A percentile compares a stretch with the other conserved stretches of the same genome.
Conservation (phyloP, 1,284 basidiomycete species). For the Apiotrichum sp. region DNA sequence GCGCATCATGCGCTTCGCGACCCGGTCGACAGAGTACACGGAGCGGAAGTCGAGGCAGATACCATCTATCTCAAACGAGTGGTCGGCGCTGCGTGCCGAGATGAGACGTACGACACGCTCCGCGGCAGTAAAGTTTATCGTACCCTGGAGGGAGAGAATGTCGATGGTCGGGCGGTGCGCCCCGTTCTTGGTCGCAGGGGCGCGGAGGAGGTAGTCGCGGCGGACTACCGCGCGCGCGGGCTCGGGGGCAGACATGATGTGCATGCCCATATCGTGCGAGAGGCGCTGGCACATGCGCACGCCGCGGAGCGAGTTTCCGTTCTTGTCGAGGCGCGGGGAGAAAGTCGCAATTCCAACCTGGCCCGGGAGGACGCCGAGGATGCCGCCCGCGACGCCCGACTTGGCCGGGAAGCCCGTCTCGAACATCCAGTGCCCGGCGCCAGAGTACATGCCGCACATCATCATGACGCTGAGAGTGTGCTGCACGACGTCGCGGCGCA, state of each 20-base stretch:
- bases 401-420: slow-evolving; percentile 14
- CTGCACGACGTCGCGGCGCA: slow-evolving; percentile 11
- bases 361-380: slow-evolving; percentile 14
- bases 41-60: slow-evolving; percentile 12
- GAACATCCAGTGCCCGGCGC: slow-evolving; percentile 15
- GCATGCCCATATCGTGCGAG: slow-evolving; percentile 19
- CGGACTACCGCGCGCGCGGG: slow-evolving; percentile 13
- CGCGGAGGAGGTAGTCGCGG: slow-evolving; percentile 12
- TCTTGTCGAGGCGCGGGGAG: slow-evolving; percentile 11
- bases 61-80: not conserved
- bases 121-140: slow-evolving; percentile 16
- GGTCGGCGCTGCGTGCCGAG: not conserved
- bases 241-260: slow-evolving; percentile 17
- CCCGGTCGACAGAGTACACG: slow-evolving; percentile 11
- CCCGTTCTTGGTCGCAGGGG: not conserved
- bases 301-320: slow-evolving; percentile 14
- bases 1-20: slow-evolving; percentile 12
- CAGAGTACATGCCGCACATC: slow-evolving; percentile 19
- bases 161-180: not conserved
- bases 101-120: slow-evolving; percentile 17
- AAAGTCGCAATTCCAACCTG: slow-evolving; percentile 17
- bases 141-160: slow-evolving; percentile 14
- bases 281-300: slow-evolving; percentile 14
- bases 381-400: slow-evolving; percentile 15
- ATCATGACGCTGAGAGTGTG: slow-evolving; percentile 17